phyloP scores from a whole-genome alignment of 2,329 filamentous ascomycete genomes.

The Calcarisporium arbuscula region DNA sequence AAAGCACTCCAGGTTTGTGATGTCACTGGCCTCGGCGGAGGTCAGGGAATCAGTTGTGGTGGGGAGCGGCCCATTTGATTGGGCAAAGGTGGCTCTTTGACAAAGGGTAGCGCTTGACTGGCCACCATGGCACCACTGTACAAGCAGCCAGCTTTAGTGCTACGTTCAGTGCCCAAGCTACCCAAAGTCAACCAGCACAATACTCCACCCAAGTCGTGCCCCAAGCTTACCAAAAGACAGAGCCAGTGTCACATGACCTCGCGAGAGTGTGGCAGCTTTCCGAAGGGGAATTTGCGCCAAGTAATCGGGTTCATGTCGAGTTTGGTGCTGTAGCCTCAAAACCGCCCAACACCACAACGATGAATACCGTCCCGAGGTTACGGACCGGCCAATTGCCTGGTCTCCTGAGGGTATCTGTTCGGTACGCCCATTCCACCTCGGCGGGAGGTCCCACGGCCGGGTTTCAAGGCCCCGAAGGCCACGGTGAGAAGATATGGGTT shows the following conservation, averaged over 20 bases:
- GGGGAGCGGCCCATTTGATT: conserved; percentile 17
- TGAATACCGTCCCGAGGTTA: conserved; percentile 29
- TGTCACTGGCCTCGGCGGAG: conserved; percentile 29
- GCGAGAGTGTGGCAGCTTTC: too few species aligned
- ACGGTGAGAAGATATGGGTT: conserved; percentile 54
- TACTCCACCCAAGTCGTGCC: too few species aligned
- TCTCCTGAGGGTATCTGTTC: conserved; percentile 34
- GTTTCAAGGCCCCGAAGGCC: conserved; percentile 28
- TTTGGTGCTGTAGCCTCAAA: too few species aligned
- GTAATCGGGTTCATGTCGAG: too few species aligned
- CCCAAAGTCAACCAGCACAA: too few species aligned
- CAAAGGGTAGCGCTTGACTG: too few species aligned
- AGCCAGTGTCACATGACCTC: conserved; percentile 17
- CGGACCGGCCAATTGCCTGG: conserved; percentile 36
- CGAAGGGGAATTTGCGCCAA: too few species aligned
- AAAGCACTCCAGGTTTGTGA: too few species aligned
- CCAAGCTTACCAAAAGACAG: too few species aligned
- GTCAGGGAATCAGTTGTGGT: conserved; percentile 9
- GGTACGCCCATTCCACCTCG: conserved; percentile 25
- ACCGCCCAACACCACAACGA: conserved; percentile 20
- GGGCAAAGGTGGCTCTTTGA: conserved; percentile 16
- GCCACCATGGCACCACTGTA: too few species aligned
- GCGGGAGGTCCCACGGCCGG: conserved; percentile 16
- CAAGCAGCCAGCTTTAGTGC: too few species aligned
- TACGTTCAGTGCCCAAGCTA: too few species aligned